Conservation (phyloP, 176 grass and related monocot genomes). For the Triticum aestivum region DNA sequence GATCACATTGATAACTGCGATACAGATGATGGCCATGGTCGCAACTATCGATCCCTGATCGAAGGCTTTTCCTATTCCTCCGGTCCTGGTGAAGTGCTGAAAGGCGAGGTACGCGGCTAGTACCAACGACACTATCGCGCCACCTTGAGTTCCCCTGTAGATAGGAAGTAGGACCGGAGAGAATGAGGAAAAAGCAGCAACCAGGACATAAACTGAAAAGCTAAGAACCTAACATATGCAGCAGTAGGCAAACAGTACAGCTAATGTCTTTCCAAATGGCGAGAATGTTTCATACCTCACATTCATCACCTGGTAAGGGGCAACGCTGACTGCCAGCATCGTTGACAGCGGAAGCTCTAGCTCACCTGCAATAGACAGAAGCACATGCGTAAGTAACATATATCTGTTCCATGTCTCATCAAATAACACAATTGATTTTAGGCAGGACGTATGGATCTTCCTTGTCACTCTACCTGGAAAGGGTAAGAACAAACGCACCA, state of each 20-base stretch:
- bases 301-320: slow-evolving; percentile 65
- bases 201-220: slow-evolving; percentile 1
- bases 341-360: slow-evolving; percentile 77
- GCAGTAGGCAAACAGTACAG: background rate
- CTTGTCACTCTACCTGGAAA: slow-evolving; percentile 66
- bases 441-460: background rate
- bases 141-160: slow-evolving; percentile 81
- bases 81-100: slow-evolving; percentile 80
- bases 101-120: slow-evolving; percentile 72
- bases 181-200: background rate
- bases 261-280: background rate
- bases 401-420: background rate
- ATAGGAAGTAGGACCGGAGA: background rate
- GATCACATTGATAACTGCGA: slow-evolving; percentile 39
- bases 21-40: slow-evolving; percentile 69
- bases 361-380: slow-evolving; percentile 49
- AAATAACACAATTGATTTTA: background rate
- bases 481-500: slow-evolving; percentile 78
- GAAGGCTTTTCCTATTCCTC: slow-evolving; percentile 61
- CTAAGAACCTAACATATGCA: background rate
- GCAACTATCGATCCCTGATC: slow-evolving; percentile 76
- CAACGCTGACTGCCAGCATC: slow-evolving; percentile 72
- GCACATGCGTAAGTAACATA: slow-evolving; percentile 7
- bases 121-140: slow-evolving; percentile 66
- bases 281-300: slow-evolving; percentile 52